phyloP scores from a whole-genome alignment of 129 eudicot genomes.

The Oenanthe sinensis region DNA sequence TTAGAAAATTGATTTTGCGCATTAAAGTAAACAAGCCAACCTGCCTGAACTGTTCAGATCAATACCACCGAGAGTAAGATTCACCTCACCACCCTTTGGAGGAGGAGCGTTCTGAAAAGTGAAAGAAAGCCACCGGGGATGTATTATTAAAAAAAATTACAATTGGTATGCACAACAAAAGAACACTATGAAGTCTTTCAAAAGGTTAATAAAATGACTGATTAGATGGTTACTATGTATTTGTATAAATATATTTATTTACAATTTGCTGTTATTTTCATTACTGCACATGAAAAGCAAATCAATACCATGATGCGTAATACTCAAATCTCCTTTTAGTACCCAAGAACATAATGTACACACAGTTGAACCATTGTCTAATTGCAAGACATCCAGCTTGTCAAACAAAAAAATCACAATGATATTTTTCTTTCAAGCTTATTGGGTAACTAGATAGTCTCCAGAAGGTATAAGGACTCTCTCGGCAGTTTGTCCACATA shows the following conservation, averaged over 20 bases:
- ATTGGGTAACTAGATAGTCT: background rate
- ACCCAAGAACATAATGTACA: background rate
- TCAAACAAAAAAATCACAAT: background rate
- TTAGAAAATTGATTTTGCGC: background rate
- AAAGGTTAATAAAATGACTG: background rate
- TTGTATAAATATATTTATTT: background rate
- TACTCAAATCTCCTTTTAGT: background rate
- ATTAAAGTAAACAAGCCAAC: constrained; percentile 40
- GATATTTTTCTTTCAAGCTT: background rate
- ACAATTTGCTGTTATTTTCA: background rate
- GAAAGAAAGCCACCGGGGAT: constrained; percentile 10
- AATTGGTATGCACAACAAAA: background rate
- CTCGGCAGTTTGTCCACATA: too few relatives aligned
- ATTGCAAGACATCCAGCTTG: background rate
- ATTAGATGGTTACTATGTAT: background rate
- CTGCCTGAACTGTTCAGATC: constrained; percentile 99
- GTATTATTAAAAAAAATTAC: background rate
- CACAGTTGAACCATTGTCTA: background rate
- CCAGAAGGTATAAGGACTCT: background rate
- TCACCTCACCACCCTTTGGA: constrained; percentile 80
- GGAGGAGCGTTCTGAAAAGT: constrained; percentile 54
- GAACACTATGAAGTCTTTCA: background rate
- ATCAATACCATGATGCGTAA: background rate
- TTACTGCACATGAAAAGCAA: background rate
- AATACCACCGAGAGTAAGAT: constrained; percentile 94